Evolutionary conservation across 257 asterid genomes (phyloP), one percentile per base, ranked within the genome.

Genomic region (Cinchona pubescens): DNA sequence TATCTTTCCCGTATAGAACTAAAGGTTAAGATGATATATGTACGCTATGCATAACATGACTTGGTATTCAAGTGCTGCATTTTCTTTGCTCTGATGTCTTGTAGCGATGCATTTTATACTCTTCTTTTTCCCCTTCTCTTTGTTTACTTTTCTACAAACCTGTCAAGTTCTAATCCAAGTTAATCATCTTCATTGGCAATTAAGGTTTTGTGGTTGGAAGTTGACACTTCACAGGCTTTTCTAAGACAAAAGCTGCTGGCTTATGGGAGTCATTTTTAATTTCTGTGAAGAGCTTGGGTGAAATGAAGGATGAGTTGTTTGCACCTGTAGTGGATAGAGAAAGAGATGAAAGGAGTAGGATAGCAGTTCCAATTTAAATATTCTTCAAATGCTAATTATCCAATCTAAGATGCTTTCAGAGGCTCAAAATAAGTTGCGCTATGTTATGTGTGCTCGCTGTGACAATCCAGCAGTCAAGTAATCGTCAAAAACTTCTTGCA

Each of bases 1-100:
- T 91, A 92, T 88, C 91, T 92, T 76, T 92, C 98, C 37, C 90
- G 98, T 37, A 89, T 80, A 66, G 99, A 95, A 87, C 80, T 91
- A 72, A 85, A 69, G 97, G 99, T 94, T n/a, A 83, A 87, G 90
- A 72, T 63, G 5, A 15, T 55, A 25, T 13, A 5, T 68, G 42
- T 56, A n/a, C 21, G 42, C 29, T 18, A 46, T 12, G 8, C 4
- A 11, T 64, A 34, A 3, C 29, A 62, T 5, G 27, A 15, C 67
- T 55, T 38, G 14, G 19, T 35, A 55, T 7, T 53, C 66, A 71
- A 71, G 12, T 71, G 5, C 37, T 35, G 37, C 60, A 32, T 29
- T 51, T 71, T 18, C 51, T 71, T n/a, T 49, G 23, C 49, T 71
- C 4, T 35, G 29, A 53, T 23, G 16, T 29, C 42, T 19, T 12